phyloP scores from a whole-genome alignment of 768 basidiomycete species.

The Fistulinella prunicolor region DNA sequence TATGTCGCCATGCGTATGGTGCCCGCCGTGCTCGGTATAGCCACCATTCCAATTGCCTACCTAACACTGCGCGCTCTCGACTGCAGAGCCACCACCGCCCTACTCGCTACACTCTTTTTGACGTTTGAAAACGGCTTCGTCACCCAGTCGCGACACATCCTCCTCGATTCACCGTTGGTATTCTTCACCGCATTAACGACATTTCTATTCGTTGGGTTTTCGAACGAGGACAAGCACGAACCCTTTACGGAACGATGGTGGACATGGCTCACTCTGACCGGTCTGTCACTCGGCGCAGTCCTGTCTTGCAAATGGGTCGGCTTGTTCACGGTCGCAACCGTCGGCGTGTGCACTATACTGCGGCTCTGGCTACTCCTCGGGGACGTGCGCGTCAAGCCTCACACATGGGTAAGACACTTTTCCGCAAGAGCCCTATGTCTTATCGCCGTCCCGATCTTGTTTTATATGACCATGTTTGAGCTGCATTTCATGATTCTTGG shows the following conservation, averaged over 20 bases:
- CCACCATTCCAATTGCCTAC: constrained; percentile 87
- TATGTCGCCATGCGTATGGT: constrained; percentile 97
- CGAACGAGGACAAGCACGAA: constrained; percentile 81
- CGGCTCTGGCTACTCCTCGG: constrained; percentile 92
- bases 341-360: constrained; percentile 78
- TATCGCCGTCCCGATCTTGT: constrained; percentile 76
- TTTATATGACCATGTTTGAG: constrained; percentile 97
- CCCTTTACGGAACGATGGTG: constrained; percentile 91
- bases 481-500: constrained; percentile 89
- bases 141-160: constrained; percentile 95
- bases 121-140: constrained; percentile 96
- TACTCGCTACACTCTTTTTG: constrained; percentile 87
- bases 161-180: constrained; percentile 96
- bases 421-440: constrained; percentile 85
- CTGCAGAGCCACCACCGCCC: constrained; percentile 87
- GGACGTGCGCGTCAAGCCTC: constrained; percentile 74
- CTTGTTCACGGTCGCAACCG: constrained; percentile 93
- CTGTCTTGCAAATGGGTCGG: constrained; percentile 98
- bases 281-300: constrained; percentile 88
- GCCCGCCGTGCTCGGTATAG: constrained; percentile 87
- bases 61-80: constrained; percentile 92
- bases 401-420: constrained; percentile 81
- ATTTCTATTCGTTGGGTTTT: constrained; percentile 88
- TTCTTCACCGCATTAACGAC: constrained; percentile 94
- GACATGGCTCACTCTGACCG: constrained; percentile 85